Evolutionary conservation across 495 filamentous ascomycete genomes (phyloP), one percentile per base, ranked within the genome.

Genomic region (Lepidopterella palustris): DNA sequence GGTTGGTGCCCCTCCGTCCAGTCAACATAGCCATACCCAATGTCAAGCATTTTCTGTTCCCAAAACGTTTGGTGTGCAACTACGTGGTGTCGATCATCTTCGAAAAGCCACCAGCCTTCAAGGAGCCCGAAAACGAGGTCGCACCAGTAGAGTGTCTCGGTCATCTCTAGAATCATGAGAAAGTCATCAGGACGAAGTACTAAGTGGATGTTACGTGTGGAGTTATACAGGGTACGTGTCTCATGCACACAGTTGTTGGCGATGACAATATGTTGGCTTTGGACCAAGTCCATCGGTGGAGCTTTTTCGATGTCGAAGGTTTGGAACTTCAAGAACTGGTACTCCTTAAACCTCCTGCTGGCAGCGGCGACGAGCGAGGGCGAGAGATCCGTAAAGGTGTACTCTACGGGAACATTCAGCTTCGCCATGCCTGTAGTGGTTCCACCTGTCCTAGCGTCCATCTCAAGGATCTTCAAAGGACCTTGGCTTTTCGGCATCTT

Each of bases 71-170:
- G 24, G 11, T 20, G 11, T 9, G 20, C n/a, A 1, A 57, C 15
- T 6, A 64, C 76, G 60, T 79, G 75, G 18, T 55, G 32, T 0
- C 78, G 72, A 5, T 74, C 79, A 50, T 79, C 79, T 18, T 77
- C 60, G 52, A 75, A 78, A 0, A 73, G 54, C 79, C 79, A 81
- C 77, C 78, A 80, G 5, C 78, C 79, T 24, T 80, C 78, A 2
- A 81, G 62, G 1, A 77, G 59, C 0, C 79, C 79, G 49, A 77
- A 80, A 24, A 79, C 68, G 0, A 79, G 13, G 54, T 80, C 77
- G 3, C 75, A 64, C 72, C 73, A 80, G 26, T 49, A 59, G 1
- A 79, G 5, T 5, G 63, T 69, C 39, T 42, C 21, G 0, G 76
- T 81, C 21, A 80, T 59, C 65, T 83, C 80, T 0, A 78, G 39